Evolutionary conservation across 2,329 filamentous ascomycete genomes (phyloP), one percentile per base, ranked within the genome.

Genomic region (Arthrobotrys entomopaga): DNA sequence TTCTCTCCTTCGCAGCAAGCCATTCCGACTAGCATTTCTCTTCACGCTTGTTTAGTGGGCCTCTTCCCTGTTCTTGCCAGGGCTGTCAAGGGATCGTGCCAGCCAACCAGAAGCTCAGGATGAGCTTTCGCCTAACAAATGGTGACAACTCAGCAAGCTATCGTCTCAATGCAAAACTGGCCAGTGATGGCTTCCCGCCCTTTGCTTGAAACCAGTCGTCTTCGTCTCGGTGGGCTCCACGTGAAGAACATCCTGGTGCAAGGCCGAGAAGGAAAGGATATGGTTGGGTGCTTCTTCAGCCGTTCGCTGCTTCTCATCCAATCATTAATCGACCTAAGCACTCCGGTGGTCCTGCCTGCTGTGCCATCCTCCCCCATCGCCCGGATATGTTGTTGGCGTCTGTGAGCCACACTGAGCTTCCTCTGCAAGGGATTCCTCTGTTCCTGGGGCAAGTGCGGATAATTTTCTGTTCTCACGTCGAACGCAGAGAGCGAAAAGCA

Each of bases 101-200:
- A 48, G 53, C 70, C 70, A 74, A 74, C 64, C 70, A 74, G 57
- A 74, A 53, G 43, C 42, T 53, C 34, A 57, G 63, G 52, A 64
- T 63, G 54, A 43, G 50, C 70, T 58, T 74, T 67, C 63, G 70
- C 38, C 70, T 67, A 67, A 74, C 63, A 74, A 74, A 74, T 52
- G 70, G 70, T 66, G 70, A 74, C 70, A 74, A 74, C 70, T 74
- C 70, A 74, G 69, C 70, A 74, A 74, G 70, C 70, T 74, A 57
- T 74, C 70, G 69, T 73, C 63, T 74, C 60, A 74, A 67, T 66
- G 70, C 70, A 67, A 74, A 67, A 74, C 70, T 49, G 46, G 52
- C 70, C 70, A 74, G 63, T 74, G 16, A 50, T 63, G 63, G 57
- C 63, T 57, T 57, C 29, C 70, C 63, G 63, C 63, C 20, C 70